Evolutionary conservation across 495 filamentous ascomycete species (phyloP).

Genomic region (Margaritispora aquatica): DNA sequence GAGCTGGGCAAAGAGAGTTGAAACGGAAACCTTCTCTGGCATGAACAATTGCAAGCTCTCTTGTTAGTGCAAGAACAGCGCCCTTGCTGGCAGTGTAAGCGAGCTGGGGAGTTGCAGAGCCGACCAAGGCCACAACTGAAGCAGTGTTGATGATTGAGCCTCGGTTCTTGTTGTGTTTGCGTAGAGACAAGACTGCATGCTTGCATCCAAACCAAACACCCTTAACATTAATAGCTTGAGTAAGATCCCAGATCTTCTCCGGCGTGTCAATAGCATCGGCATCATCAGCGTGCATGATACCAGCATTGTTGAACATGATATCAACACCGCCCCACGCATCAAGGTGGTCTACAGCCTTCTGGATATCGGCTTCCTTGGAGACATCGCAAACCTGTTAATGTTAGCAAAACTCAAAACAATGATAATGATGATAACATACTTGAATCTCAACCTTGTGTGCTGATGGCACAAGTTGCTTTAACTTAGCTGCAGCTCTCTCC

Average conservation of each 20-base stretch:
- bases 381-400: slow-evolving; percentile 48
- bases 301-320: slow-evolving; percentile 97
- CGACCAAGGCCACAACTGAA: slow-evolving; percentile 86
- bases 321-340: slow-evolving; percentile 90
- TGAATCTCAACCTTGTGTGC: slow-evolving; percentile 53
- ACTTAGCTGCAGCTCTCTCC: slow-evolving; percentile 59
- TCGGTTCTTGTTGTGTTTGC: slow-evolving; percentile 69
- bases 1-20: slow-evolving; percentile 88
- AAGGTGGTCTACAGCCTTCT: slow-evolving; percentile 60
- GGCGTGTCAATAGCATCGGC: slow-evolving; percentile 78
- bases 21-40: slow-evolving; percentile 82
- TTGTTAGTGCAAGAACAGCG: slow-evolving; percentile 80
- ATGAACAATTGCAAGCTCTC: slow-evolving; percentile 78
- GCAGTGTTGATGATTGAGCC: slow-evolving; percentile 93
- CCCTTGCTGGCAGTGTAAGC: slow-evolving; percentile 96
- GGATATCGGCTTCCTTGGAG: slow-evolving; percentile 66
- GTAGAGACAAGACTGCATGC: slow-evolving; percentile 78
- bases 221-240: slow-evolving; percentile 94
- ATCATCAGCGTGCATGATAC: slow-evolving; percentile 93
- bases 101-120: slow-evolving; percentile 88
- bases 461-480: slow-evolving; percentile 62
- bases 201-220: slow-evolving; percentile 97
- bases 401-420: background rate
- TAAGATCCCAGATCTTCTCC: slow-evolving; percentile 92
- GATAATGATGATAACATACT: slow-evolving; percentile 27